Percentiles rank a stretch among this genome's conserved stretches.
phyloP scores from a whole-genome alignment of 1,139 yeast species.

The Zygoascus meyerae region DNA sequence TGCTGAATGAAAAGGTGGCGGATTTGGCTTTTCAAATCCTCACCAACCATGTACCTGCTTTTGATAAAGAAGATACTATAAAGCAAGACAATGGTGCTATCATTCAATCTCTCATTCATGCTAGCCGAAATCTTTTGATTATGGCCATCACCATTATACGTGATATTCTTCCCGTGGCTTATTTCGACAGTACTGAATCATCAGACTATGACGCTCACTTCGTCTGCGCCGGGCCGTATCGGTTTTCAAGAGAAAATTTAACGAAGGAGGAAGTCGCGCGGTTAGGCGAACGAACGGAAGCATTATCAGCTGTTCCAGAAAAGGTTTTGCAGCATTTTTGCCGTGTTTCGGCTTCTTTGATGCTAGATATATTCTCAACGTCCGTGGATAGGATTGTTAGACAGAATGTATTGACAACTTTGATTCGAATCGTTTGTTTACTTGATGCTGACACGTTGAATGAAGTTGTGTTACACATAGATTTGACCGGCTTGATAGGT shows the following conservation, averaged over 20 bases:
- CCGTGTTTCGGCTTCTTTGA: constrained; percentile 49
- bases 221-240: constrained; percentile 28
- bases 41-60: constrained; percentile 30
- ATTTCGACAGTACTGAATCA: constrained; percentile 13
- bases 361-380: constrained; percentile 67
- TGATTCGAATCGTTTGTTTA: constrained; percentile 48
- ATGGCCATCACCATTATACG: constrained; percentile 54
- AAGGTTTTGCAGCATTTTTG: constrained; percentile 38
- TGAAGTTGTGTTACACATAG: constrained; percentile 26
- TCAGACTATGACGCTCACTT: not conserved
- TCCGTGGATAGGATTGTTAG: constrained; percentile 67
- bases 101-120: constrained; percentile 68
- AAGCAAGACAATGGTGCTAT: constrained; percentile 36
- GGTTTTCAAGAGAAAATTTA: constrained; percentile 10
- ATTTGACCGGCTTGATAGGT: constrained; percentile 45
- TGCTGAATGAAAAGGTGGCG: constrained; percentile 28
- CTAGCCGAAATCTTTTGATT: constrained; percentile 60
- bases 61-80: constrained; percentile 21
- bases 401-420: constrained; percentile 50
- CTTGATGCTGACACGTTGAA: constrained; percentile 23
- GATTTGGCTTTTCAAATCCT: constrained; percentile 31
- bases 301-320: constrained; percentile 16
- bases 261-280: constrained; percentile 13
- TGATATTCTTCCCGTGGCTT: constrained; percentile 40
- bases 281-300: constrained; percentile 13